Conservation (phyloP, 2,329 filamentous ascomycete genomes). For the Graphilbum ipis-grandicollis region DNA sequence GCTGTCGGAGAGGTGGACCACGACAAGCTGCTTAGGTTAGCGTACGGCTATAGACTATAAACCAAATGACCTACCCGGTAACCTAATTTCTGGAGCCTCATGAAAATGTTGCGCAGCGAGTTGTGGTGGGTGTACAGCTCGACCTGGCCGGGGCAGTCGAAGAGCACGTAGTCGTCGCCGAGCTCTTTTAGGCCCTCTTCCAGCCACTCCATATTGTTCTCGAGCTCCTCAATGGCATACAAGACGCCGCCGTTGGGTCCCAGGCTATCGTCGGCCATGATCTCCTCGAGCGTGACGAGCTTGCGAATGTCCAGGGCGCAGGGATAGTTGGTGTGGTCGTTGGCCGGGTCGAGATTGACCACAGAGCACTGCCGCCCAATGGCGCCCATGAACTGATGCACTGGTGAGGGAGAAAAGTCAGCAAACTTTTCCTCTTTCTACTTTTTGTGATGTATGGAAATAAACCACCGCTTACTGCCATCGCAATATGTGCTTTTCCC, state of each 20-base stretch:
- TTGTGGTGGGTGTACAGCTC: slow-evolving; percentile 94
- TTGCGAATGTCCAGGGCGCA: slow-evolving; percentile 82
- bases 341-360: slow-evolving; percentile 92
- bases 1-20: slow-evolving; percentile 84
- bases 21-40: slow-evolving; percentile 50
- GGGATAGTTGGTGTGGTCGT: slow-evolving; percentile 79
- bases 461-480: slow-evolving; percentile 73
- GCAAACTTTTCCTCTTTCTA: no score
- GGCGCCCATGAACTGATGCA: slow-evolving; percentile 95
- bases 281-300: slow-evolving; percentile 77
- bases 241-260: slow-evolving; percentile 86
- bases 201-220: slow-evolving; percentile 87
- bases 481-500: slow-evolving; percentile 98
- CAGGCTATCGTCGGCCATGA: slow-evolving; percentile 81
- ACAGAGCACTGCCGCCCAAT: slow-evolving; percentile 90
- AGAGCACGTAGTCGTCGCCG: slow-evolving; percentile 80
- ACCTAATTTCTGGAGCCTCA: slow-evolving; percentile 73
- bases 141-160: slow-evolving; percentile 93
- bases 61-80: slow-evolving; percentile 49
- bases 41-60: slow-evolving; percentile 6
- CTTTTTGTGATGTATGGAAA: no score
- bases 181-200: slow-evolving; percentile 64
- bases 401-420: slow-evolving; percentile 22
- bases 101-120: slow-evolving; percentile 81
- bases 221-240: slow-evolving; percentile 88